phyloP scores from a whole-genome alignment of 805 yeast genomes.

The Scheffersomyces amazonensis region DNA sequence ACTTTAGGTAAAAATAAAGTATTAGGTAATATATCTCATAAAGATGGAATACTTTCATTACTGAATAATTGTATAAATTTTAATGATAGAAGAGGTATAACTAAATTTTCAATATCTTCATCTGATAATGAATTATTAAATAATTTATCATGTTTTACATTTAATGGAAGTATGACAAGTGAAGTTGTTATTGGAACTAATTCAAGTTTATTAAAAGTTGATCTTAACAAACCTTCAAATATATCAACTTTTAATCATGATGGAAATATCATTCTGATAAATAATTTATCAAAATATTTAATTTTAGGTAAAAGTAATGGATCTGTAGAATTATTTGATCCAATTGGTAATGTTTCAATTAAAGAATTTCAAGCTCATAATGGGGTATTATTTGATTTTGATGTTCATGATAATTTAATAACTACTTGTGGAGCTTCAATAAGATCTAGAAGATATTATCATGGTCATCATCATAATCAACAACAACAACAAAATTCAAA shows the following conservation, averaged over 20 bases:
- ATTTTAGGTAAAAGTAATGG: conserved; percentile 62
- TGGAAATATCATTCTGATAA: conserved; percentile 46
- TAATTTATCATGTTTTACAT: conserved; percentile 29
- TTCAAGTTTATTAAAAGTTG: conserved; percentile 24
- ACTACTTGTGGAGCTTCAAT: conserved; percentile 81
- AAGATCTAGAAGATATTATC: conserved; percentile 49
- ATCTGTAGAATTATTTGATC: conserved; percentile 61
- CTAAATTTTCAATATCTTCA: conserved; percentile 13
- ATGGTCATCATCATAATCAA: conserved; percentile 1
- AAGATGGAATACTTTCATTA: conserved; percentile 32
- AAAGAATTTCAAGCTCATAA: conserved; percentile 59
- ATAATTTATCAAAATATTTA: conserved; percentile 45
- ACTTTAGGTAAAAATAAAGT: conserved; percentile 9
- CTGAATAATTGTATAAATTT: conserved; percentile 28
- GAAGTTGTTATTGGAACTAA: conserved; percentile 8
- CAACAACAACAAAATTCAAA: conserved; percentile 4
- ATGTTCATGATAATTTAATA: conserved; percentile 60
- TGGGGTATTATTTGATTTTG: conserved; percentile 61
- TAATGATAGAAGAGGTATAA: conserved; percentile 33
- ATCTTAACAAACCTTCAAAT: conserved; percentile 26
- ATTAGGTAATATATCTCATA: conserved; percentile 27
- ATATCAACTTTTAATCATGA: conserved; percentile 33
- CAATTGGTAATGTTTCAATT: conserved; percentile 43
- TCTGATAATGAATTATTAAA: conserved; percentile 14
- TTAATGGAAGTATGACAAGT: conserved; percentile 21